Evolutionary conservation across 129 eudicot genomes (phyloP).

Genomic region (Smallanthus sonchifolius): DNA sequence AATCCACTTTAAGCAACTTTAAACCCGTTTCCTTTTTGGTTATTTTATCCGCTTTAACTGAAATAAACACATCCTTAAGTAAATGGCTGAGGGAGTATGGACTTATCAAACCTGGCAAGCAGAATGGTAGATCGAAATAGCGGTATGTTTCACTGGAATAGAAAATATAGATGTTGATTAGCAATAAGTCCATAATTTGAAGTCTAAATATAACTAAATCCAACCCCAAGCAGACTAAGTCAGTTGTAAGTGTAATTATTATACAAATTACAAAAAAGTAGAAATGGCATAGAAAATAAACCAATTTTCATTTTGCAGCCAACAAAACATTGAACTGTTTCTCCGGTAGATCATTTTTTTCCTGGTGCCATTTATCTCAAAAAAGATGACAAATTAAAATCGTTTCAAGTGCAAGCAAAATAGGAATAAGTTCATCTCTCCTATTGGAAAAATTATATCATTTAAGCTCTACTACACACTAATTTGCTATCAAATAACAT

Average conservation of each 20-base stretch:
- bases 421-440: not conserved
- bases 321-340: not conserved
- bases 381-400: not conserved
- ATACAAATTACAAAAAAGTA: not conserved
- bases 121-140: slow-evolving; percentile 71
- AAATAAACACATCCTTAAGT: not conserved
- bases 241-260: not conserved
- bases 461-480: not conserved
- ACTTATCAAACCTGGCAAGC: slow-evolving; percentile 52
- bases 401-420: not conserved
- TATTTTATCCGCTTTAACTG: not conserved
- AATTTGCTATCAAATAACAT: slow-evolving; percentile 1
- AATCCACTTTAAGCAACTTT: not conserved
- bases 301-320: not conserved
- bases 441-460: not conserved
- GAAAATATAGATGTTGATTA: slow-evolving; percentile 7
- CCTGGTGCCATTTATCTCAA: not conserved
- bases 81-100: not conserved
- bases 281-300: not conserved
- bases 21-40: not conserved
- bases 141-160: slow-evolving; percentile 71
- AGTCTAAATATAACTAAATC: not conserved
- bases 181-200: not conserved
- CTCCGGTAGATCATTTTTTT: not conserved
- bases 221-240: not conserved